Base-by-base conservation (phyloP, 495 filamentous ascomycete genomes). In the Usnea hakonensis region DNA sequence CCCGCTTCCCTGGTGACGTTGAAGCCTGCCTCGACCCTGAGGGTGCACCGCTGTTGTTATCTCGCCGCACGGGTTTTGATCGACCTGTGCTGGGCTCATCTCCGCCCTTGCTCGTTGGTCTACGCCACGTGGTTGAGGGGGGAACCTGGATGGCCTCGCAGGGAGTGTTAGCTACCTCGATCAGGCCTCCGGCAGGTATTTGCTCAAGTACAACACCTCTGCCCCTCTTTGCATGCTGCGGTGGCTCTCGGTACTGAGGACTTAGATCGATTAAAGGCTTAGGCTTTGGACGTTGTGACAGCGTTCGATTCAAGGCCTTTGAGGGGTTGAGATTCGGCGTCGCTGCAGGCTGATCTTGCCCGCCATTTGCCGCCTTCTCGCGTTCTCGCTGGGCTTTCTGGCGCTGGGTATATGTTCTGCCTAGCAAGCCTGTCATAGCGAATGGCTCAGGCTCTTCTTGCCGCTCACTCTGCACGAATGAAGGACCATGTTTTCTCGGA, bases 221-320 rank as follows among this genome's bases (percentile, higher is more conserved):
- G 16, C 91, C 91, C 57, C 84, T 85, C 38, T 81, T 78, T 0
- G 76, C 67, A 68, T 86, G 83, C 66, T 95, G 90, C 6, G 87
- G 89, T 23, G 89, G 79, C 62, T 90, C 89, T 50, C 81, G 78
- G 69, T 88, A 90, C n/a, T 79, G 75, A 0, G 90, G 87, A 0
- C 85, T 89, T 23, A 94, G 79, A 66, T 91, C 88, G 16, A 96
- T 76, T 0, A 95, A 78, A 2, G 91, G 87, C 67, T 82, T 86
- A 14, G 77, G 78, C 61, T 69, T 75, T 40, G 71, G 73, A 5
- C 64, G 65, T 48, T 73, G 54, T 38, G 77, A 76, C 33, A 67
- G 62, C 0, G 70, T 64, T 9, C 72, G 71, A 23, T 65, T 73
- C 44, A 64, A 36, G 40, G 40, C 16, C 33, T 54, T 54, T 36